These are phyloP conservation scores for Murraya koenigii DNA, from an alignment of 345 rosid species.

Conservation along the genomic window DNA sequence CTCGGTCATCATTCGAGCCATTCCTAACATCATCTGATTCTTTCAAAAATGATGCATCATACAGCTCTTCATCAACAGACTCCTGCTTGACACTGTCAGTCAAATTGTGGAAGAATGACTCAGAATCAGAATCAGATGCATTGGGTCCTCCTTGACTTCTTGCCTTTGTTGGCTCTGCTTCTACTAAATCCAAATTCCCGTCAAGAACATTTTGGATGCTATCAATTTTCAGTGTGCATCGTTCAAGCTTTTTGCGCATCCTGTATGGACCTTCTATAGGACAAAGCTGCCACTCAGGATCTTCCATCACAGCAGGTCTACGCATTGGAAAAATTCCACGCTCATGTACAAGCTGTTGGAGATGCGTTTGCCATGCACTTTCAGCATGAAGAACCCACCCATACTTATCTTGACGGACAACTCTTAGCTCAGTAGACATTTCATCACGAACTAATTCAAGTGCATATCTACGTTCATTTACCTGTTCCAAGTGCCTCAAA, in stretches of 20 bases:
- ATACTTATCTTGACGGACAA: slow-evolving; percentile 98
- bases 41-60: slow-evolving; percentile 56
- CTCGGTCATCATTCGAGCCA: slow-evolving; percentile 86
- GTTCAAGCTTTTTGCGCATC: slow-evolving; percentile 99
- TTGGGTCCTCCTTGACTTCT: slow-evolving; percentile 54
- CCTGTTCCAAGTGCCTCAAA: slow-evolving; percentile 90
- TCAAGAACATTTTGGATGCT: slow-evolving; percentile 78
- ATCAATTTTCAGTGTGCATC: slow-evolving; percentile 75
- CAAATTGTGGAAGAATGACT: slow-evolving; percentile 57
- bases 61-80: slow-evolving; percentile 48
- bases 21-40: slow-evolving; percentile 53
- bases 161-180: slow-evolving; percentile 52
- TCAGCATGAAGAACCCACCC: slow-evolving; percentile 99
- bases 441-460: slow-evolving; percentile 90
- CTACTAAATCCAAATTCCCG: slow-evolving; percentile 73
- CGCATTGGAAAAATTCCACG: slow-evolving; percentile 92
- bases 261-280: slow-evolving; percentile 99
- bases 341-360: slow-evolving; percentile 96
- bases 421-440: slow-evolving; percentile 98
- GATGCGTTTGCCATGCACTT: slow-evolving; percentile 98
- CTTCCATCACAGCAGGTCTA: slow-evolving; percentile 51
- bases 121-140: slow-evolving; percentile 71
- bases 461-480: slow-evolving; percentile 93
- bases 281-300: slow-evolving; percentile 99
- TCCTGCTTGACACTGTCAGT: slow-evolving; percentile 36